These are phyloP conservation scores for Fusarium lateritium DNA, from an alignment of 2,329 filamentous ascomycete species.

Conservation along the genomic window DNA sequence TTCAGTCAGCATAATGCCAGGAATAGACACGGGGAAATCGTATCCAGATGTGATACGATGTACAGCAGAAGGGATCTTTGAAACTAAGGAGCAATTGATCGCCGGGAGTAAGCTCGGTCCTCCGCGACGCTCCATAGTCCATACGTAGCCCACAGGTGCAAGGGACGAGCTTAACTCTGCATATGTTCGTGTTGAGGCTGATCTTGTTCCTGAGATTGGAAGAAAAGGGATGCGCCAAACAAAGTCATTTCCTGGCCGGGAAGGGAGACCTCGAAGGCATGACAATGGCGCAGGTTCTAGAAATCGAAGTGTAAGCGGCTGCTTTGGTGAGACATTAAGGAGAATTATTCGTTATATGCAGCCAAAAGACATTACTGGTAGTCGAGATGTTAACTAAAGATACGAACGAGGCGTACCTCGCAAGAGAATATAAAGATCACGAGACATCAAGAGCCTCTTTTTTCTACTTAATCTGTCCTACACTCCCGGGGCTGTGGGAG, in stretches of 20 bases:
- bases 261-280: constrained; percentile 40
- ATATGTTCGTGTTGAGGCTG: constrained; percentile 15
- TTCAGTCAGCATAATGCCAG: constrained; percentile 21
- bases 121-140: not conserved
- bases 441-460: constrained; percentile 15
- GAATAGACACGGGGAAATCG: constrained; percentile 38
- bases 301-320: constrained; percentile 41
- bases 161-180: constrained; percentile 28
- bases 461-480: constrained; percentile 10
- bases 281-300: constrained; percentile 34
- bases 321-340: constrained; percentile 36
- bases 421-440: constrained; percentile 12
- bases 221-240: constrained; percentile 31
- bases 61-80: not conserved
- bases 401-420: constrained; percentile 31
- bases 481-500: constrained; percentile 29
- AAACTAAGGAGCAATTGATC: constrained; percentile 9
- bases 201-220: constrained; percentile 23
- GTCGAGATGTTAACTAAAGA: constrained; percentile 20
- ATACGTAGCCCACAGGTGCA: constrained; percentile 7
- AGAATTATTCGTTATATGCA: constrained; percentile 24
- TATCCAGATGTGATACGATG: constrained; percentile 32
- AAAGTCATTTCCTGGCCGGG: constrained; percentile 12
- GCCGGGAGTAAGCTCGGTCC: constrained; percentile 22
- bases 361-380: not conserved